Base-by-base conservation (phyloP, 202 grass and related monocot genomes). In the Eragrostis tef region DNA sequence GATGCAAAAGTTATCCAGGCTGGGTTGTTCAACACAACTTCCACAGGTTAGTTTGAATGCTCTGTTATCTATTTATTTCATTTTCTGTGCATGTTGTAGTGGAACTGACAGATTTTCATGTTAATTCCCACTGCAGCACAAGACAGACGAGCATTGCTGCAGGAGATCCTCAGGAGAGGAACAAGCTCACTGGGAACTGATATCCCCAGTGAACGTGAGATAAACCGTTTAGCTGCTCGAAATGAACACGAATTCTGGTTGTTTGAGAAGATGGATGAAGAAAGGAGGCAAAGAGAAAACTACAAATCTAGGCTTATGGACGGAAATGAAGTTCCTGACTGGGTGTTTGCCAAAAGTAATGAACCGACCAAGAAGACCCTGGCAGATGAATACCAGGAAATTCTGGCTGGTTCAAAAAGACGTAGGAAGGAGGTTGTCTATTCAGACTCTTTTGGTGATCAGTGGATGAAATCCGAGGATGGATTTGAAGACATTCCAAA, bases 1-100 rank as follows among this genome's bases (percentile, higher is more conserved):
- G 96, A 98, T 87, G 96, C 96, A 62, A 98, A 98, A 83, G 96
- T 98, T 87, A 98, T 98, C 84, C 92, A 98, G 77, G 96, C 96
- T 73, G 96, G 96, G 67, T 71, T 98, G 34, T 98, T 98, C 78
- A 98, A 98, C 68, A 95, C 93, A 65, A 98, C 96, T 75, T 98
- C 96, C 74, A 98, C 96, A 58, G 96, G 92, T 89, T 58, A 74
- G 77, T 84, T 73, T 77, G 27, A 70, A 36, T 50, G 19, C 19
- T 71, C 17, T 75, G n/a, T n/a, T 64, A 69, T 9, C 50, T 47
- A 52, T 25, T 56, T 45, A 80, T 65, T 81, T 71, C 15, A 0
- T 72, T 84, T 58, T 25, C 31, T 31, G 24, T 65, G 12, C 15
- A 15, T 78, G 17, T 53, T 79, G 63, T 86, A 66, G 42, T 57